Conservation (phyloP, 257 asterid species). For the Catharanthus roseus region DNA sequence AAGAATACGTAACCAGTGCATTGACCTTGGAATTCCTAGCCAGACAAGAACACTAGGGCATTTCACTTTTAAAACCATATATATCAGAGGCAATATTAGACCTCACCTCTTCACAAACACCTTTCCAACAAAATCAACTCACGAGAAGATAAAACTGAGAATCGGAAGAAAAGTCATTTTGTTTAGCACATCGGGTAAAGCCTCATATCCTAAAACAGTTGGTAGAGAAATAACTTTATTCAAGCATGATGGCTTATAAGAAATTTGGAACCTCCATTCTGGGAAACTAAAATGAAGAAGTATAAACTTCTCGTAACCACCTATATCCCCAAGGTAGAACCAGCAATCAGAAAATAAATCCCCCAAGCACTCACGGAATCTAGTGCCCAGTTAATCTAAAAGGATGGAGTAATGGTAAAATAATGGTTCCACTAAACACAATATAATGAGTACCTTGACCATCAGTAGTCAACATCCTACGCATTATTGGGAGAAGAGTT, state of each 20-base stretch:
- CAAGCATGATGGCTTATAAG: background rate
- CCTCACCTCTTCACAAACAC: background rate
- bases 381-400: background rate
- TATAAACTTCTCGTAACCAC: background rate
- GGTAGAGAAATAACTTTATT: background rate
- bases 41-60: background rate
- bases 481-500: constrained; percentile 88
- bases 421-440: background rate
- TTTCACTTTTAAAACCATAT: background rate
- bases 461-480: constrained; percentile 91
- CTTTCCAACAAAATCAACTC: background rate
- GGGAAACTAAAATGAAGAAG: background rate
- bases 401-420: constrained; percentile 5
- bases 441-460: constrained; percentile 66
- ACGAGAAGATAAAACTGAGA: background rate
- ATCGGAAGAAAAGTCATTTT: background rate
- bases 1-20: background rate
- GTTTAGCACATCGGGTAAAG: background rate
- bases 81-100: background rate
- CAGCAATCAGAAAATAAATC: background rate
- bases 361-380: background rate
- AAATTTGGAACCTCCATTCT: background rate
- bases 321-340: background rate
- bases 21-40: background rate
- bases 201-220: background rate